Base-by-base conservation (phyloP, 441 rosid genomes). In the Populus hybrid region DNA sequence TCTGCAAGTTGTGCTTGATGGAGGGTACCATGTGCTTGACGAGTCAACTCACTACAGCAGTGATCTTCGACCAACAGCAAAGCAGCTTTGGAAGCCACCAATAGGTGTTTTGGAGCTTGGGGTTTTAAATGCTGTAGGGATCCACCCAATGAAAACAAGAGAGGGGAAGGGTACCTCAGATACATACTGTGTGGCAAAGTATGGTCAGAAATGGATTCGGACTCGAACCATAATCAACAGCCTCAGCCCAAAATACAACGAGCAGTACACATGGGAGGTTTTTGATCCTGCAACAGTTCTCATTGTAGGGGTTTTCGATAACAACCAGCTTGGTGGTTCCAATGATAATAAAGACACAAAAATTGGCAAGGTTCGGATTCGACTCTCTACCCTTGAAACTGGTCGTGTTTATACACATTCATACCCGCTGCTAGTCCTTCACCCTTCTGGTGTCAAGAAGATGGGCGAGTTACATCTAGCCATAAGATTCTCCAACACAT, bases 211-310 rank as follows among this genome's bases (percentile, higher is more conserved):
- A 88, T 94, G 99, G 98, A 85, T 96, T 63, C 87, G 98, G 28
- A 94, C 98, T 18, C 85, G 99, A 40, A 95, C 97, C 30, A 83
- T 92, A 69, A 84, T 88, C 66, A 50, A 86, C 87, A 87, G 89
- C 86, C 89, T 88, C 61, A 94, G 87, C 78, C 98, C 99, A 4
- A 91, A 86, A 81, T 93, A 90, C 86, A 96, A 96, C 9, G 99
- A 94, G 86, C 99, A 96, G 84, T 92, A 96, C 83, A 88, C 93
- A 1, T 96, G 99, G 99, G 99, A 96, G 89, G 99, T 96, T 61
- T 90, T 84, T 76, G 99, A 96, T 84, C 89, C 93, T 30, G 95
- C 98, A 24, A 96, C 99, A 0, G 95, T 96, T 20, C 90, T 96
- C 8, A 89, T 93, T 2, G 84, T 96, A 16, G 98, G 97, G 7